phyloP scores from a whole-genome alignment of 1,139 yeast genomes.

The Pichia sp. region DNA sequence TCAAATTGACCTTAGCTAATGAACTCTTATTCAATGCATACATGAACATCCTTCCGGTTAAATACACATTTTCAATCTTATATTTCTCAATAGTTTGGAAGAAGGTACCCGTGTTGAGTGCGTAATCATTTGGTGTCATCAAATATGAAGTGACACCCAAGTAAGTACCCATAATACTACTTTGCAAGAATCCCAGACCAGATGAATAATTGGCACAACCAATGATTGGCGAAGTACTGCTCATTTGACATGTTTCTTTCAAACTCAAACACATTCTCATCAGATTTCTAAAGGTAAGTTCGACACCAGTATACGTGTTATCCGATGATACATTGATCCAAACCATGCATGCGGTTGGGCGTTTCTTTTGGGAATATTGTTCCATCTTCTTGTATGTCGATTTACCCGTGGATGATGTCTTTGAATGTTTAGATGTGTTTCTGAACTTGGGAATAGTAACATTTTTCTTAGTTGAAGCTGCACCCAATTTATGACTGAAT shows the following conservation, averaged over 20 bases:
- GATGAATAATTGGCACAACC: conserved; percentile 85
- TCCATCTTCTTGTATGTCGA: conserved; percentile 43
- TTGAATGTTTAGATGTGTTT: conserved; percentile 66
- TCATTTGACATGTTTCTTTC: conserved; percentile 88
- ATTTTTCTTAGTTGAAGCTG: conserved; percentile 41
- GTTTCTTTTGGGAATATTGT: conserved; percentile 43
- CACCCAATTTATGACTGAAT: conserved; percentile 62
- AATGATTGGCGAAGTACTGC: conserved; percentile 67
- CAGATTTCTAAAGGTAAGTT: conserved; percentile 55
- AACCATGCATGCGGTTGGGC: conserved; percentile 37
- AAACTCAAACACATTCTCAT: conserved; percentile 83
- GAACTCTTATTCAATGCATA: conserved; percentile 48
- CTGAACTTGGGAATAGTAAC: conserved; percentile 54
- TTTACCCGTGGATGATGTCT: conserved; percentile 51
- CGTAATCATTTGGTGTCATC: conserved; percentile 76
- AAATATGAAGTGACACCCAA: conserved; percentile 84
- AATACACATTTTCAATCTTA: conserved; percentile 82
- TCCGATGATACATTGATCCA: conserved; percentile 64
- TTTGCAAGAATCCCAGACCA: conserved; percentile 87
- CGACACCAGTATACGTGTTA: conserved; percentile 63
- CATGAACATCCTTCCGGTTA: conserved; percentile 81
- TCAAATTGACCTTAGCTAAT: conserved; percentile 66
- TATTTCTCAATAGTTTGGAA: conserved; percentile 71
- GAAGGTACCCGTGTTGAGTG: conserved; percentile 71
- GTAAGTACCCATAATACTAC: conserved; percentile 79